Evolutionary conservation across 305 asterid genomes (phyloP), one percentile per base, ranked within the genome.

Genomic region (Euphrasia arctica): DNA sequence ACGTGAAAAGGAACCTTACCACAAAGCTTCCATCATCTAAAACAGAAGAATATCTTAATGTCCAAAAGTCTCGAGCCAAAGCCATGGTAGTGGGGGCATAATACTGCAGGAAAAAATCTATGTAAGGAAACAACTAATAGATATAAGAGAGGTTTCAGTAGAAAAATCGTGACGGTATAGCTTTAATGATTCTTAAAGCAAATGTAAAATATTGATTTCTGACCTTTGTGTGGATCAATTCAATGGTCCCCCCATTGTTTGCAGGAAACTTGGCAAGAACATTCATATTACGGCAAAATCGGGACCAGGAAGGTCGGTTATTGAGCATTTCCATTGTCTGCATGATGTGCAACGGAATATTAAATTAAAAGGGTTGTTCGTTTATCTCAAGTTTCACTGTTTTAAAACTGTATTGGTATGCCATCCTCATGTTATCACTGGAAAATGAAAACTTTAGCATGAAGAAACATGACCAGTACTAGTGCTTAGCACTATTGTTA

Each of bases 51-150:
- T 67, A 79, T 82, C 88, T 77, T 54, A 82, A 36, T 29, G 78
- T 79, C 83, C 85, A 82, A 56, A 82, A 79, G 73, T 82, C 80
- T 65, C 85, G 79, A 66, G 83, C 81, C 66, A 63, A 71, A 5
- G 85, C 81, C 77, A 82, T 41, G 67, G 64, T 77, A 11, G 83
- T 82, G 42, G 79, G 80, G 67, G 83, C 78, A 68, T 82, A 77
- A 60, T 63, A 70, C 88, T 82, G 58, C 54, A 51, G 66, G 54
- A 59, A 54, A 64, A 58, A 14, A 36, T 70, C 41, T 59, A 49
- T 7, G 36, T 58, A 31, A 9, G 49, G 63, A 52, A 65, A 14
- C 12, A 43, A 43, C 15, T 2, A 32, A 47, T 50, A 56, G 63
- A 9, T 25, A 61, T 2, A 39, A 47, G 31, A n/a, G 60, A 41